Evolutionary conservation across 2,329 filamentous ascomycete genomes (phyloP), one percentile per base, ranked within the genome.

Genomic region (Phaeosphaeria sp.): DNA sequence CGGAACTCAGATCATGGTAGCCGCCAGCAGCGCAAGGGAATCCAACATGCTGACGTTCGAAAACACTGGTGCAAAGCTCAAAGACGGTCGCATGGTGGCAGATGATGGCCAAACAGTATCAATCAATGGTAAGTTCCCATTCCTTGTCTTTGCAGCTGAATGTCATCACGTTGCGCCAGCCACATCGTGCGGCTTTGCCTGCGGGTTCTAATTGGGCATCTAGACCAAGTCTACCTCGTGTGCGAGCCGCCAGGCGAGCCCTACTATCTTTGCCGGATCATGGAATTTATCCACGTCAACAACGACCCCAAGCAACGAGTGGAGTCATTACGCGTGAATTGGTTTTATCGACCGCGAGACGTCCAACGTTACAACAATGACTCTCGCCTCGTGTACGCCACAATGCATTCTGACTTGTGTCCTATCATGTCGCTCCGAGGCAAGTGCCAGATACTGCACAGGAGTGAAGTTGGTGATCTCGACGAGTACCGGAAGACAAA

Each of bases 371-470:
- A 93, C 80, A 90, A 91, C 67, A 90, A 91, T 76, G 95, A 99
- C 82, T 94, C 91, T 58, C 90, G 95, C 61, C 84, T 94, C 70
- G 88, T 99, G 52, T 97, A 94, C 79, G 94, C 93, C 62, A 97
- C 95, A 27, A 99, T 99, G 95, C 95, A 99, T 79, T 98, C 95
- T 23, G 95, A 99, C 81, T 90, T 93, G 61, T 96, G 92, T 75
- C 95, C 95, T 56, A 84, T 99, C 70, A 93, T 93, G 50, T 92
- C 95, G 46, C 83, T 99, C 67, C 92, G 95, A 72, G 95, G 95
- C 66, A 97, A 96, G 81, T 98, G 94, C 78, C 87, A 89, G 64
- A 95, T 99, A 76, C 85, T 87, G 76, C 95, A 99, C 81, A 89
- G 91, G 68, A 90, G 89, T 63, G 93, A 98, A 76, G 94, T 98